Evolutionary conservation across 83 land plant species (phyloP).

Genomic region (Picea mariana): DNA sequence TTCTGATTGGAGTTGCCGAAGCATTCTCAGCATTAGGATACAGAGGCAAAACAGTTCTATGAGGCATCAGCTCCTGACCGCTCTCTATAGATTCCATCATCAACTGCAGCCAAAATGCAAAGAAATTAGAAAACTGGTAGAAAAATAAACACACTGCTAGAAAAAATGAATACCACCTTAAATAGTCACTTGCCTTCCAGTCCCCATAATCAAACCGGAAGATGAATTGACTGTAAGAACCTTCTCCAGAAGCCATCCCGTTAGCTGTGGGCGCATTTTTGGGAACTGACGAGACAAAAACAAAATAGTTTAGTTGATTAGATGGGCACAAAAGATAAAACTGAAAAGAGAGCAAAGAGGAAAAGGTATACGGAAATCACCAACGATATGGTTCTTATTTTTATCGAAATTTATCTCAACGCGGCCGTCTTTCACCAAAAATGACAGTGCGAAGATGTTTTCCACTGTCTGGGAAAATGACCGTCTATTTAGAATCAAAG

Average conservation of each 20-base stretch:
- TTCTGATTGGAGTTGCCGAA: conserved; percentile 10
- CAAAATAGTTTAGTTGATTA: background rate
- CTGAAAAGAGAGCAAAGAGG: too few species aligned
- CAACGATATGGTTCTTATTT: conserved; percentile 38
- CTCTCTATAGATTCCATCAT: background rate
- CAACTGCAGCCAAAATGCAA: background rate
- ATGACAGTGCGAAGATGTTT: conserved; percentile 70
- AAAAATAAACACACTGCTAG: background rate
- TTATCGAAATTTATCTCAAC: conserved; percentile 50
- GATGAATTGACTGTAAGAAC: conserved; percentile 34
- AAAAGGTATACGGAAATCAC: too few species aligned
- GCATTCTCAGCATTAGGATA: background rate
- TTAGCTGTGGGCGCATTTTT: conserved; percentile 50
- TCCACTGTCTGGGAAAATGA: conserved; percentile 71
- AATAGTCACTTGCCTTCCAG: conserved; percentile 43
- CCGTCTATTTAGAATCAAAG: conserved; percentile 49
- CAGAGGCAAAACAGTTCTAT: background rate
- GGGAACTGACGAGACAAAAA: conserved; percentile 21
- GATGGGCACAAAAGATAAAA: too few species aligned
- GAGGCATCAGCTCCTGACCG: conserved; percentile 16
- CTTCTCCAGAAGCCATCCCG: conserved; percentile 26
- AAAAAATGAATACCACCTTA: background rate
- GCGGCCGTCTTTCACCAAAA: conserved; percentile 80
- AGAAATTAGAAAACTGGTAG: background rate
- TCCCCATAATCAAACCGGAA: conserved; percentile 52